These are phyloP conservation scores for Przewalskia tangutica DNA, from an alignment of 257 asterid genomes.

Conservation along the genomic window DNA sequence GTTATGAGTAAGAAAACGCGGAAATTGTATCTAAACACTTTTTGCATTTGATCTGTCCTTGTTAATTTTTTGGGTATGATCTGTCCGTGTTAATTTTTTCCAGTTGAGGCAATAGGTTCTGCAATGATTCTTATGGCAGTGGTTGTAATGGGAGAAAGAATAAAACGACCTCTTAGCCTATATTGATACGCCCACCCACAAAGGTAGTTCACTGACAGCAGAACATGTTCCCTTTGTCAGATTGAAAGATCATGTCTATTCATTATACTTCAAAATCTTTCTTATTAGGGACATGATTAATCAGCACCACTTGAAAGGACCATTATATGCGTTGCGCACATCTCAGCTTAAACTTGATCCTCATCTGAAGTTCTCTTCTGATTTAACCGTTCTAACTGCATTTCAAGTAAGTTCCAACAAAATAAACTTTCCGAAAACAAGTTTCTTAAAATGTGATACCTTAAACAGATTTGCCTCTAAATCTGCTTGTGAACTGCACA, in stretches of 20 bases:
- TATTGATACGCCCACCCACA: neutral
- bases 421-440: neutral
- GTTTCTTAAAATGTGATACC: slow-evolving; percentile 25
- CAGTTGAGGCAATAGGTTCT: neutral
- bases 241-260: neutral
- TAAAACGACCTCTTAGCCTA: neutral
- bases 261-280: neutral
- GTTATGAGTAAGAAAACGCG: neutral
- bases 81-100: neutral
- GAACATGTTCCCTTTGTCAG: neutral
- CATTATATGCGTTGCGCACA: neutral
- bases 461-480: slow-evolving; percentile 87
- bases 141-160: neutral
- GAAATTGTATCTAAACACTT: neutral
- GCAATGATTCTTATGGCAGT: neutral
- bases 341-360: neutral
- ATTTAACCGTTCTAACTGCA: neutral
- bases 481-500: slow-evolving; percentile 83
- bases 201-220: neutral
- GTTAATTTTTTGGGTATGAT: neutral
- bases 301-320: neutral
- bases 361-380: neutral
- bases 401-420: neutral
- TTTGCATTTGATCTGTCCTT: neutral
- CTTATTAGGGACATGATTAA: neutral